Base-by-base conservation (phyloP, 2,329 filamentous ascomycete genomes). In the Aspergillus hortae region DNA sequence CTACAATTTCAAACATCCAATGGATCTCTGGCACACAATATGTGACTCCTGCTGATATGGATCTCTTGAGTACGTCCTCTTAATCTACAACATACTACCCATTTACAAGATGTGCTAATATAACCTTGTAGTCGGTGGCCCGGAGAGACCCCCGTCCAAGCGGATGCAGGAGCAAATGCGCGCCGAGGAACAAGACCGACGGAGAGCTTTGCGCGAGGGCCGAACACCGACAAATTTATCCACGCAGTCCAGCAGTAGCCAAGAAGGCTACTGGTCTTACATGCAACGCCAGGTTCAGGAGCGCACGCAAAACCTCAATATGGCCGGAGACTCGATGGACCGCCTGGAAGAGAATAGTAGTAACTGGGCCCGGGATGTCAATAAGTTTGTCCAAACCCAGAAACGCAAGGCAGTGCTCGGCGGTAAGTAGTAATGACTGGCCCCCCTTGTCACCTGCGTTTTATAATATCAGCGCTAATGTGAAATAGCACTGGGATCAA, bases 11-110 rank as follows among this genome's bases (percentile, higher is more conserved):
- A 17, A 96, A 95, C 63, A 73, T 99, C 35, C 91, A 97, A 72
- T 99, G 94, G 94, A 90, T 99, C 48, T 88, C 91, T 0, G 94
- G 94, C 4, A 97, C 92, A 1, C 92, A 96, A 70, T 88, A 95
- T 62, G 82, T 99, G 43, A 90, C 90, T 1, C 87, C 90, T 0
- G 80, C 86, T 2, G 94, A 99, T 63, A 84, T 99, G 64, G 94
- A 97, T 65, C 74, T 96, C 2, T 77, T 99, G 1, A 94, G 77
- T 78, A 69, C 61, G 73, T 65, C 21, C 12, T 48, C 15, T 9
- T 36, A 4, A 32, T 51, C 21, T 23, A 6, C 7, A 32, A 10
- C 15, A 9, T 12, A n/a, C 14, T 23, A 27, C 11, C 15, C 21
- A 14, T 25, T 21, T 36, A n/a, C 40, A 42, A 14, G 19, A 6